Conservation (phyloP, 129 eudicot species). For the Mikania micrantha region DNA sequence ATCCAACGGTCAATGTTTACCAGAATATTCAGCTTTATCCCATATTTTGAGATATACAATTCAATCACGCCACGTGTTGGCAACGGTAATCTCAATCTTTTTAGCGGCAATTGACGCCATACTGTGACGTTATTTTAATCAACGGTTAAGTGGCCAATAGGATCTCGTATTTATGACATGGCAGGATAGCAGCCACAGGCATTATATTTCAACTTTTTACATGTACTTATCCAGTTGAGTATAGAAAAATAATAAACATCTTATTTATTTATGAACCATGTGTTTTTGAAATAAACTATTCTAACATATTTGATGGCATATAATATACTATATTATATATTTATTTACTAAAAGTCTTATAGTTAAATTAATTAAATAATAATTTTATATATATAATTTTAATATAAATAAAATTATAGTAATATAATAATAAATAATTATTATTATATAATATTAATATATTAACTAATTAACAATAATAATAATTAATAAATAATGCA, state of each 20-base stretch:
- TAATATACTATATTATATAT: no score
- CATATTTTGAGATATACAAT: constrained; percentile 20
- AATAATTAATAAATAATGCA: no score
- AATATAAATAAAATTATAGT: no score
- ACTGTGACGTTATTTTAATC: constrained; percentile 10
- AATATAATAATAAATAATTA: no score
- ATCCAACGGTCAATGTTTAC: constrained; percentile 16
- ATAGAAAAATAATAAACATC: constrained; percentile 1
- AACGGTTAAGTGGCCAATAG: constrained; percentile 20
- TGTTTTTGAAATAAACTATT: no score
- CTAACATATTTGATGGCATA: no score
- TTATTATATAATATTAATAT: no score
- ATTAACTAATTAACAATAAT: no score
- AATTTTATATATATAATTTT: no score
- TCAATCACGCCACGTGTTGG: constrained; percentile 40
- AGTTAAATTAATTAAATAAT: no score
- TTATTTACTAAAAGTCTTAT: no score
- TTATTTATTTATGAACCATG: no score
- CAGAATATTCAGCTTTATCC: constrained; percentile 30
- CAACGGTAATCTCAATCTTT: constrained; percentile 8
- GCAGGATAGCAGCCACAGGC: constrained; percentile 17
- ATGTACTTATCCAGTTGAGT: constrained; percentile 20
- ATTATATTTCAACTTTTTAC: not conserved
- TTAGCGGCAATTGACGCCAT: not conserved
- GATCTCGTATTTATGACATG: constrained; percentile 13